Conservation (phyloP, 2,329 filamentous ascomycete genomes). For the Rhexocercosporidium sp. region DNA sequence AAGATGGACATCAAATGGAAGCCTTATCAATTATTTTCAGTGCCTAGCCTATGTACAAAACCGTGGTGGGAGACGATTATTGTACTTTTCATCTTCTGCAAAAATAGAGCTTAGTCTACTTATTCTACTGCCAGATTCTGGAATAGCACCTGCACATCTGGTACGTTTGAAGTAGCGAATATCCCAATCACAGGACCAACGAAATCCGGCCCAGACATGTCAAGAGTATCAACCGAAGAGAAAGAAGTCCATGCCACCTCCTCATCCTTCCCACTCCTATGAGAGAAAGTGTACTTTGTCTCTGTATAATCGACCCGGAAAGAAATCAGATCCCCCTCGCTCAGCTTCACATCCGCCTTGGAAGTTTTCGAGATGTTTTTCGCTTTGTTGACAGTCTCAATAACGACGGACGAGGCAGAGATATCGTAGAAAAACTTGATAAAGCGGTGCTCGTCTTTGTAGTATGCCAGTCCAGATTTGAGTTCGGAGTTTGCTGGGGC, state of each 20-base stretch:
- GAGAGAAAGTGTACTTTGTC: slow-evolving; percentile 14
- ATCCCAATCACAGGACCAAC: slow-evolving; percentile 43
- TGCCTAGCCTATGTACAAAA: not conserved
- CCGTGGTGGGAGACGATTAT: too few relatives aligned
- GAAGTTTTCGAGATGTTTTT: slow-evolving; percentile 15
- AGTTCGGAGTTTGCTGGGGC: not conserved
- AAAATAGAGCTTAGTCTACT: not conserved
- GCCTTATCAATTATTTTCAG: too few relatives aligned
- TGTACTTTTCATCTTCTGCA: not conserved
- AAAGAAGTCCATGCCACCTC: slow-evolving; percentile 24
- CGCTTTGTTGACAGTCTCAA: slow-evolving; percentile 7
- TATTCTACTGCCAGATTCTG: slow-evolving; percentile 1
- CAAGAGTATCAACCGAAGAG: slow-evolving; percentile 35
- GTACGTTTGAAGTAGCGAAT: slow-evolving; percentile 31
- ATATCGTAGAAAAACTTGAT: slow-evolving; percentile 17
- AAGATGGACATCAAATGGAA: too few relatives aligned
- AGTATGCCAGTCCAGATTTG: slow-evolving; percentile 13
- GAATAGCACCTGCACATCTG: slow-evolving; percentile 4
- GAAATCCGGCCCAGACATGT: slow-evolving; percentile 43
- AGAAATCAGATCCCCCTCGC: not conserved
- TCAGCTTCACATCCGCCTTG: not conserved
- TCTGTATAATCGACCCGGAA: slow-evolving; percentile 7
- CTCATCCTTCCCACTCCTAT: slow-evolving; percentile 10
- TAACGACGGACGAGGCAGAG: not conserved
- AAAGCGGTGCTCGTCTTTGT: slow-evolving; percentile 16